Percentiles rank a stretch among this genome's conserved stretches.
Evolutionary conservation across 805 yeast genomes (phyloP).

Genomic region (Saccharomyces mikatae): DNA sequence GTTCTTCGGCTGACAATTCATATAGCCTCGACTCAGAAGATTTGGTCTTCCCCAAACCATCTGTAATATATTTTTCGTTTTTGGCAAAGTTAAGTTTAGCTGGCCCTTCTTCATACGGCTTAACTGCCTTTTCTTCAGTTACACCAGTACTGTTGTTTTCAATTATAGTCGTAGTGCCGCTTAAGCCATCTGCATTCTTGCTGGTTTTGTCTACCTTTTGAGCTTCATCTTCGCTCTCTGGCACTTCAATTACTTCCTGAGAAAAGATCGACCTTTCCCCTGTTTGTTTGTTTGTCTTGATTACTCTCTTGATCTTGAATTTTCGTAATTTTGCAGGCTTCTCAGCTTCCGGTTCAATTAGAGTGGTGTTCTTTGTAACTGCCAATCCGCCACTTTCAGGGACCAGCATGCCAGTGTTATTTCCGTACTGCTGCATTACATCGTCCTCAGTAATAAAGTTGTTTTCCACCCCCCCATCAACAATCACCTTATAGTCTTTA

Average conservation of each 20-base stretch:
- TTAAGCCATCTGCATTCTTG: not conserved
- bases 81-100: not conserved
- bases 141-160: not conserved
- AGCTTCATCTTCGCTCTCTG: not conserved
- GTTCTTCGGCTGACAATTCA: not conserved
- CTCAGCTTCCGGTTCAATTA: not conserved
- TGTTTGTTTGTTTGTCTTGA: conserved; percentile 34
- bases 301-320: conserved; percentile 32
- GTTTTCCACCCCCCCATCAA: conserved; percentile 36
- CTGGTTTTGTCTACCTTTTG: not conserved
- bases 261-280: conserved; percentile 35
- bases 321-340: conserved; percentile 9
- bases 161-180: not conserved
- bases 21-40: not conserved
- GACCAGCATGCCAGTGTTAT: not conserved
- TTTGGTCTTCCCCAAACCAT: not conserved
- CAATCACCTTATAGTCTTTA: conserved; percentile 29
- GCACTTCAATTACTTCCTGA: conserved; percentile 20
- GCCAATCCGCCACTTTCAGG: conserved; percentile 3
- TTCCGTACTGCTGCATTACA: not conserved
- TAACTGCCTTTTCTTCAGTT: not conserved
- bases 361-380: conserved; percentile 7
- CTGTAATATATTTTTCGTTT: not conserved
- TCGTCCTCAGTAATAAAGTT: conserved; percentile 25
- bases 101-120: not conserved